phyloP scores from a whole-genome alignment of 768 basidiomycete species.

The Leucocoprinus leucothites region DNA sequence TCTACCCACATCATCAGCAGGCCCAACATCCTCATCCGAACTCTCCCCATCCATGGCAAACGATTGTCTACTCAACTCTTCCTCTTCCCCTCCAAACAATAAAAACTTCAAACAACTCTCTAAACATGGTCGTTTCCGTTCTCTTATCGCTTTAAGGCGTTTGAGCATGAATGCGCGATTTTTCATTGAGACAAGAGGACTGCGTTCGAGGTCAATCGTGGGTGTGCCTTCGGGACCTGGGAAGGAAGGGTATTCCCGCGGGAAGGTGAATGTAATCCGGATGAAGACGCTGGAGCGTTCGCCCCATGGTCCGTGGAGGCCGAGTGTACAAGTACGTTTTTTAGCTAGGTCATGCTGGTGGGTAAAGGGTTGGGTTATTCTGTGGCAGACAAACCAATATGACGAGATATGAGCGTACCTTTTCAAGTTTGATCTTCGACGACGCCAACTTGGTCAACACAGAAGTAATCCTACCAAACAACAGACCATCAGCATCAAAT shows the following conservation, averaged over 20 bases:
- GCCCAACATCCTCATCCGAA: slow-evolving; percentile 54
- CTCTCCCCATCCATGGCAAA: slow-evolving; percentile 52
- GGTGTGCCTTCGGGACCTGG: slow-evolving; percentile 64
- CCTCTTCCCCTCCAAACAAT: slow-evolving; percentile 64
- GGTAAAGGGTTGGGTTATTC: neutral
- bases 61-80: slow-evolving; percentile 32
- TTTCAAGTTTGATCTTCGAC: slow-evolving; percentile 81
- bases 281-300: slow-evolving; percentile 80
- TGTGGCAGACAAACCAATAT: neutral
- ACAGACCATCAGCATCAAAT: neutral
- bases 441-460: slow-evolving; percentile 64
- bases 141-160: slow-evolving; percentile 68
- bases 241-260: slow-evolving; percentile 72
- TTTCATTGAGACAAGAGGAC: slow-evolving; percentile 73
- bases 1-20: neutral
- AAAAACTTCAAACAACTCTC: slow-evolving; percentile 83
- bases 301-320: slow-evolving; percentile 91
- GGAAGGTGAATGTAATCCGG: slow-evolving; percentile 87
- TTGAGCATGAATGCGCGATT: slow-evolving; percentile 78
- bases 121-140: slow-evolving; percentile 76
- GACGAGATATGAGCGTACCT: slow-evolving; percentile 39
- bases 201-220: slow-evolving; percentile 79
- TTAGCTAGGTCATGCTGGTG: slow-evolving; percentile 64
- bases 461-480: slow-evolving; percentile 58
- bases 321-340: slow-evolving; percentile 79